phyloP scores from a whole-genome alignment of 345 rosid genomes.

The Alliaria petiolata region DNA sequence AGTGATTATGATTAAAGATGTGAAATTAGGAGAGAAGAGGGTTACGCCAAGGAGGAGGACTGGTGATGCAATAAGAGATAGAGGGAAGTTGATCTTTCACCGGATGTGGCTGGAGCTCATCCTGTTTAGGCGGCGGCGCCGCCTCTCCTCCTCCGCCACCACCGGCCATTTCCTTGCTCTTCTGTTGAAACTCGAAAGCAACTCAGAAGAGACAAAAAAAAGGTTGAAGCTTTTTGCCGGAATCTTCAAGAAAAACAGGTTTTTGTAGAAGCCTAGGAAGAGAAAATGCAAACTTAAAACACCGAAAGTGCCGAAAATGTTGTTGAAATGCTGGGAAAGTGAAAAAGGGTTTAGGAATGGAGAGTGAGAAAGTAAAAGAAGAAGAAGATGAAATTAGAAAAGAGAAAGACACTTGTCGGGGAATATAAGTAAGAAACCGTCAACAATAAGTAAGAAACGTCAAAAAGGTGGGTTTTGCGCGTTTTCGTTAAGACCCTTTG shows the following conservation, averaged over 20 bases:
- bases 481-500: slow-evolving; percentile 22
- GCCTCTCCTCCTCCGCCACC: slow-evolving; percentile 60
- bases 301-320: slow-evolving; percentile 20
- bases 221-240: neutral
- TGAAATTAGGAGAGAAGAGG: neutral
- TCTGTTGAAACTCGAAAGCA: neutral
- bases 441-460: slow-evolving; percentile 12
- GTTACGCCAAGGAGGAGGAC: slow-evolving; percentile 99
- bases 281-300: neutral
- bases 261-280: neutral
- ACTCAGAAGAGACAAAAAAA: neutral
- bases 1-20: neutral
- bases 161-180: slow-evolving; percentile 37
- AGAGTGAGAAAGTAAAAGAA: slow-evolving; percentile 27
- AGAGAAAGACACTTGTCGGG: slow-evolving; percentile 28
- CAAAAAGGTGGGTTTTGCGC: slow-evolving; percentile 30
- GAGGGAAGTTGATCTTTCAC: slow-evolving; percentile 80
- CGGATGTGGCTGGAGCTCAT: slow-evolving; percentile 91
- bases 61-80: slow-evolving; percentile 78
- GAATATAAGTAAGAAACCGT: slow-evolving; percentile 24
- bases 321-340: slow-evolving; percentile 1
- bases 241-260: neutral
- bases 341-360: neutral
- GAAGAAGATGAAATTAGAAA: slow-evolving; percentile 15
- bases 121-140: slow-evolving; percentile 78